Evolutionary conservation across 129 eudicot genomes (phyloP).

Genomic region (Artemisia annua): DNA sequence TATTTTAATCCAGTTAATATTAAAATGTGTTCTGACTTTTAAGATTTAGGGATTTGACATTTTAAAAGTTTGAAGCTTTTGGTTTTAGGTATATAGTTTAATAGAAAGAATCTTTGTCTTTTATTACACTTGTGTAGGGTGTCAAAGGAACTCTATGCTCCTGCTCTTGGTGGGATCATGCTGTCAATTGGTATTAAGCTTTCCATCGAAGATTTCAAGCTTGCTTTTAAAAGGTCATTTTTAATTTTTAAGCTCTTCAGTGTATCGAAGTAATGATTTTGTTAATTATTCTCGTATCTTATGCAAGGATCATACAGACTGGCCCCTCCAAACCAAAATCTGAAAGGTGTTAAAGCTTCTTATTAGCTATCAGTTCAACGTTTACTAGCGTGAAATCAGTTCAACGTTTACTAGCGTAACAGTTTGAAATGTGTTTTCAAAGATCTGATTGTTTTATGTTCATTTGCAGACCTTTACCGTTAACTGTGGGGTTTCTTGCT

Average conservation of each 20-base stretch:
- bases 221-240: conserved; percentile 75
- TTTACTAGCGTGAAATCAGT: too few relatives aligned
- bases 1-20: conserved; percentile 15
- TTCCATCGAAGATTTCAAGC: conserved; percentile 76
- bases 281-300: not conserved
- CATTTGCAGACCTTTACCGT: conserved; percentile 73
- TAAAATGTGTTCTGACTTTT: not conserved
- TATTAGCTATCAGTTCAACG: too few relatives aligned
- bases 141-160: conserved; percentile 91
- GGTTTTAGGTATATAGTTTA: conserved; percentile 18
- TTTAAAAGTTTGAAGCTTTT: not conserved
- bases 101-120: not conserved
- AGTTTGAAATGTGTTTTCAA: not conserved
- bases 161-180: conserved; percentile 99
- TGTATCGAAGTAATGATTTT: not conserved
- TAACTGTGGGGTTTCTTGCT: conserved; percentile 76
- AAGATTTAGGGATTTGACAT: too few relatives aligned
- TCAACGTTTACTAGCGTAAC: not conserved
- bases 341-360: too few relatives aligned
- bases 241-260: not conserved
- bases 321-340: too few relatives aligned
- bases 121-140: conserved; percentile 63
- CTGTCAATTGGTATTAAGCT: conserved; percentile 89
- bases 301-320: not conserved
- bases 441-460: conserved; percentile 5